These are phyloP conservation scores for Cutaneotrichosporon sp. DNA, from an alignment of 1,284 basidiomycete species.

Conservation along the genomic window DNA sequence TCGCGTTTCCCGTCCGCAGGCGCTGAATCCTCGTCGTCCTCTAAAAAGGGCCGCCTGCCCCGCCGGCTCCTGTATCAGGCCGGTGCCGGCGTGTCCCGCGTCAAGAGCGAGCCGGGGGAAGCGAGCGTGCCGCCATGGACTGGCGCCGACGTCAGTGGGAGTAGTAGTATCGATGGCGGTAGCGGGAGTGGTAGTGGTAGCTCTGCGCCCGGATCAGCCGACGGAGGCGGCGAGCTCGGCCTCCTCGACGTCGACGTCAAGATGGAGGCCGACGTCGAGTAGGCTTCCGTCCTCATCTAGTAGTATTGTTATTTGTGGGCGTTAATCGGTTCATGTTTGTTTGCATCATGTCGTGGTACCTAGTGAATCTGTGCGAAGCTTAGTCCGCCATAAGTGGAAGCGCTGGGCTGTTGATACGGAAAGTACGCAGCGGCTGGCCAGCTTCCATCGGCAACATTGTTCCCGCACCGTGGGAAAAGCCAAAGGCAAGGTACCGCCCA, in stretches of 20 bases:
- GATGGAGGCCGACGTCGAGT: slow-evolving; percentile 1
- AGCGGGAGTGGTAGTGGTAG: background rate
- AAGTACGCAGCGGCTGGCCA: too few species aligned
- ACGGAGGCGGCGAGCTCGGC: background rate
- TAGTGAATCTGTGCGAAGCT: too few species aligned
- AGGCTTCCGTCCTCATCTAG: too few species aligned
- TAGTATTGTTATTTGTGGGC: too few species aligned
- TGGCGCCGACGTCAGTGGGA: background rate
- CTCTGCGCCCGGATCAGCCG: background rate
- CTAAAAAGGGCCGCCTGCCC: background rate
- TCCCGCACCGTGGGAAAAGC: too few species aligned
- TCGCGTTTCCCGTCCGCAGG: background rate
- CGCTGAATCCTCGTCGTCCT: background rate
- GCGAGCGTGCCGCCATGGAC: background rate
- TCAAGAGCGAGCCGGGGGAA: background rate
- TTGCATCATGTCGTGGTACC: too few species aligned
- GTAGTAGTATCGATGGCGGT: too few species aligned
- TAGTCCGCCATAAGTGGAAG: too few species aligned
- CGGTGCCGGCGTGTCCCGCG: background rate
- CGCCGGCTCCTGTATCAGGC: background rate
- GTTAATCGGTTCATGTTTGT: too few species aligned
- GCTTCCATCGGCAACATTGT: too few species aligned
- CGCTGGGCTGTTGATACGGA: too few species aligned
- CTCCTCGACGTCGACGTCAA: slow-evolving; percentile 3
- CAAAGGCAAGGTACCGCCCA: too few species aligned